Percentiles rank a stretch among this genome's conserved stretches.
phyloP scores from a whole-genome alignment of 208 protist species.

The Phytomonas sp. region DNA sequence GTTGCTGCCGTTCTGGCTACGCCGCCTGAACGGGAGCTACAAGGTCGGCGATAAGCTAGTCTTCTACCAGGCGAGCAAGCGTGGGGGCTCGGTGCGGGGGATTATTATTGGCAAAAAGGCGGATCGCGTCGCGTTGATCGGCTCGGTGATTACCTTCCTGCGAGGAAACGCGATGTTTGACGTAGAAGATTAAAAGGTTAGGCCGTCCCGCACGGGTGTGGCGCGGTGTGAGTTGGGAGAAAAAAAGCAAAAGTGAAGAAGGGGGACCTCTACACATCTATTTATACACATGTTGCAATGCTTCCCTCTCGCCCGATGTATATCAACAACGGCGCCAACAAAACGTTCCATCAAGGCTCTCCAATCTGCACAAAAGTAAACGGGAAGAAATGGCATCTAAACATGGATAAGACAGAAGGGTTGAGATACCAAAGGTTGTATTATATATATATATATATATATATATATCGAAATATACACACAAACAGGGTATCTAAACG shows the following conservation, averaged over 20 bases:
- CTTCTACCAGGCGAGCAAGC: slow-evolving; percentile 53
- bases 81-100: slow-evolving; percentile 31
- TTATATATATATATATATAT: slow-evolving; percentile 18
- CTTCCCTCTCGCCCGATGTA: too few species aligned
- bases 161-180: slow-evolving; percentile 45
- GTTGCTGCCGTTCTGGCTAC: slow-evolving; percentile 54
- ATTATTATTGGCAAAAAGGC: slow-evolving; percentile 58
- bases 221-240: not conserved
- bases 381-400: too few species aligned
- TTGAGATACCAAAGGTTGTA: not conserved
- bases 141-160: slow-evolving; percentile 50
- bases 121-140: slow-evolving; percentile 52
- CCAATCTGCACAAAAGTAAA: slow-evolving; percentile 9
- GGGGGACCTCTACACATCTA: too few species aligned
- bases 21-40: slow-evolving; percentile 24
- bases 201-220: too few species aligned
- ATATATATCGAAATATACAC: too few species aligned
- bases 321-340: not conserved
- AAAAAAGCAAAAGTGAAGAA: slow-evolving; percentile 8
- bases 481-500: too few species aligned
- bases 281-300: too few species aligned
- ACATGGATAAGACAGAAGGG: too few species aligned
- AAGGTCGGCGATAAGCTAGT: slow-evolving; percentile 42
- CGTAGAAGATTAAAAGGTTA: slow-evolving; percentile 33
- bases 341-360: slow-evolving; percentile 17